Conservation (phyloP, 495 filamentous ascomycete genomes). For the Neurospora sp. region DNA sequence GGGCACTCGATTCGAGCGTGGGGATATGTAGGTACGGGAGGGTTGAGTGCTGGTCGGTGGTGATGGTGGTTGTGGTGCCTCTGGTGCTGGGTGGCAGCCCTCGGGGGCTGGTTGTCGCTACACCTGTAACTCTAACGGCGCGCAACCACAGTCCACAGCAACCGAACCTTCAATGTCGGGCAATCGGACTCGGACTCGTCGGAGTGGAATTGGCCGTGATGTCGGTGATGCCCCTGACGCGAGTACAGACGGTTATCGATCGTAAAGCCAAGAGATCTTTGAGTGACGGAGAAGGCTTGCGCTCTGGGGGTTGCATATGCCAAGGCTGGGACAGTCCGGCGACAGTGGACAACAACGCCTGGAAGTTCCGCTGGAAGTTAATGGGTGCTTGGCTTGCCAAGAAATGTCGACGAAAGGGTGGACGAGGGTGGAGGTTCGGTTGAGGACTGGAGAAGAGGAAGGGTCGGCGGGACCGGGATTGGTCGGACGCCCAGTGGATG, state of each 20-base stretch:
- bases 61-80: background rate
- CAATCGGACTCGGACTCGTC: background rate
- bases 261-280: slow-evolving; percentile 22
- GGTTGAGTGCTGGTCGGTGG: background rate
- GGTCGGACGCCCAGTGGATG: background rate
- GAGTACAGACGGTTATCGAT: background rate
- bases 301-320: slow-evolving; percentile 27
- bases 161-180: background rate
- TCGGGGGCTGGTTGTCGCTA: background rate
- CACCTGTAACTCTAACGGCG: background rate
- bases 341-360: background rate
- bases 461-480: background rate
- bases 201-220: background rate
- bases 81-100: background rate
- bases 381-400: slow-evolving; percentile 23
- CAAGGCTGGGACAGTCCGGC: slow-evolving; percentile 20
- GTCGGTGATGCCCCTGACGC: background rate
- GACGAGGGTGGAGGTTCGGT: background rate
- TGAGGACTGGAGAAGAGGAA: background rate
- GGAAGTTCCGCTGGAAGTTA: background rate
- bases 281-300: slow-evolving; percentile 17
- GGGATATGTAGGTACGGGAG: background rate
- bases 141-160: background rate
- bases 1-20: background rate
- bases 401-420: slow-evolving; percentile 13